phyloP scores from a whole-genome alignment of 2,329 filamentous ascomycete genomes.

The Saccharata proteae region DNA sequence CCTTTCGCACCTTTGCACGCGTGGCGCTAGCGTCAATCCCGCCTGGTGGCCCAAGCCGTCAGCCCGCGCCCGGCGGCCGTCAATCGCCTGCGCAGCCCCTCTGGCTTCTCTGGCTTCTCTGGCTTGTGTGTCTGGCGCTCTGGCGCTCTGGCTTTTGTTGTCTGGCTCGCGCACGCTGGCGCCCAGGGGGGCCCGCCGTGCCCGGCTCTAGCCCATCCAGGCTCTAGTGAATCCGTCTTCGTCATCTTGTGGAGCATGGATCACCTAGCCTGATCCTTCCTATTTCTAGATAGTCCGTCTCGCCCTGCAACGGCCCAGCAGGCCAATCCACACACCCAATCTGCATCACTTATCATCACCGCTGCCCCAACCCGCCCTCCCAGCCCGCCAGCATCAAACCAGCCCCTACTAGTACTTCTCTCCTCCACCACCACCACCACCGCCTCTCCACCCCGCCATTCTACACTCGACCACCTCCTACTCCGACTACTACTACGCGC shows the following conservation, averaged over 20 bases:
- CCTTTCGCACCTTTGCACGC: conserved; percentile 3
- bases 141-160: too few species aligned
- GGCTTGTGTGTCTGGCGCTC: too few species aligned
- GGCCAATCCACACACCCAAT: conserved; percentile 3
- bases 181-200: conserved; percentile 7
- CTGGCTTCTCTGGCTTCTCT: too few species aligned
- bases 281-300: conserved; percentile 6
- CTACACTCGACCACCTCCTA: conserved; percentile 3
- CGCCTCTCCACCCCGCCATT: conserved; percentile 1
- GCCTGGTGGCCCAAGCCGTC: too few species aligned
- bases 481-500: conserved; percentile 2
- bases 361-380: too few species aligned
- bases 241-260: conserved; percentile 4
- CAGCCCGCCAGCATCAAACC: conserved; percentile 4
- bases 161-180: too few species aligned
- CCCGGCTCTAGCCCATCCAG: conserved; percentile 6
- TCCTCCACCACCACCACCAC: conserved; percentile 1
- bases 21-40: conserved; percentile 8
- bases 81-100: too few species aligned
- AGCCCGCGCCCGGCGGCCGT: conserved; percentile 7
- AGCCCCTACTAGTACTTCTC: background rate
- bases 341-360: conserved; percentile 8
- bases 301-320: conserved; percentile 8
- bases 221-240: too few species aligned
- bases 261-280: conserved; percentile 10